A percentile compares a stretch with the other conserved stretches of the same genome.
Evolutionary conservation across 371 early-diverging fungal species (phyloP).

Genomic region (Zychaea mexicana): DNA sequence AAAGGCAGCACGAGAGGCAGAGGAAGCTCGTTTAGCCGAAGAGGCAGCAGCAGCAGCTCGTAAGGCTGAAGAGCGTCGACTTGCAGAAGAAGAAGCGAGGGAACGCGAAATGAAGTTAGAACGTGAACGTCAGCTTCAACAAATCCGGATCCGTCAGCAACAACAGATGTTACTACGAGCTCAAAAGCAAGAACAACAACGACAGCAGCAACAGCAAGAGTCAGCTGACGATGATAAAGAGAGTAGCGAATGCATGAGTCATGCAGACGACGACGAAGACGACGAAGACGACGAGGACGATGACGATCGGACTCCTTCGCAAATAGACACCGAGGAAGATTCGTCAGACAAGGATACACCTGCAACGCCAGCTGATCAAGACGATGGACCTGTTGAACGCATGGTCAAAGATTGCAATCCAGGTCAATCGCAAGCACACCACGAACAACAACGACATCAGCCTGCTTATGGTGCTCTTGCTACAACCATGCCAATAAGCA

Average conservation of each 20-base stretch:
- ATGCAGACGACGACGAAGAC: slow-evolving; percentile 14
- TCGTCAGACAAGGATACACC: slow-evolving; percentile 16
- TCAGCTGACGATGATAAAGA: neutral
- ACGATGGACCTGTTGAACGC: slow-evolving; percentile 14
- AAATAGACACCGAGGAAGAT: slow-evolving; percentile 15
- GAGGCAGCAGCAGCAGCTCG: slow-evolving; percentile 2
- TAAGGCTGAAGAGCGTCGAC: slow-evolving; percentile 9
- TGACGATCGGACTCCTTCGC: slow-evolving; percentile 8
- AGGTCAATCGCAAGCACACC: slow-evolving; percentile 1
- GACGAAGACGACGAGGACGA: slow-evolving; percentile 15
- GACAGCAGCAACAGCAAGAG: slow-evolving; percentile 15
- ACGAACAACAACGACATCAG: slow-evolving; percentile 13
- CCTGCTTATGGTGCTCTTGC: slow-evolving; percentile 39
- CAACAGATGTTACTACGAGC: slow-evolving; percentile 10
- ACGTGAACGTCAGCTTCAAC: slow-evolving; percentile 27
- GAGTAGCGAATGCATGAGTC: neutral
- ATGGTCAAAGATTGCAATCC: slow-evolving; percentile 3
- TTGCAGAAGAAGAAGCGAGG: slow-evolving; percentile 3
- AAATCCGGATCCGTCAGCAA: slow-evolving; percentile 23
- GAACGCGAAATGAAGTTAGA: slow-evolving; percentile 15
- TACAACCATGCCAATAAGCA: slow-evolving; percentile 35
- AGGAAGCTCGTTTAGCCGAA: slow-evolving; percentile 5
- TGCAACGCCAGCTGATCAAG: slow-evolving; percentile 23
- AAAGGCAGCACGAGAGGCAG: slow-evolving; percentile 7
- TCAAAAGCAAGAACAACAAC: slow-evolving; percentile 11